Evolutionary conservation across 139 green algal species (phyloP).

Genomic region (Auxenochlorella pyrenoidosa): DNA sequence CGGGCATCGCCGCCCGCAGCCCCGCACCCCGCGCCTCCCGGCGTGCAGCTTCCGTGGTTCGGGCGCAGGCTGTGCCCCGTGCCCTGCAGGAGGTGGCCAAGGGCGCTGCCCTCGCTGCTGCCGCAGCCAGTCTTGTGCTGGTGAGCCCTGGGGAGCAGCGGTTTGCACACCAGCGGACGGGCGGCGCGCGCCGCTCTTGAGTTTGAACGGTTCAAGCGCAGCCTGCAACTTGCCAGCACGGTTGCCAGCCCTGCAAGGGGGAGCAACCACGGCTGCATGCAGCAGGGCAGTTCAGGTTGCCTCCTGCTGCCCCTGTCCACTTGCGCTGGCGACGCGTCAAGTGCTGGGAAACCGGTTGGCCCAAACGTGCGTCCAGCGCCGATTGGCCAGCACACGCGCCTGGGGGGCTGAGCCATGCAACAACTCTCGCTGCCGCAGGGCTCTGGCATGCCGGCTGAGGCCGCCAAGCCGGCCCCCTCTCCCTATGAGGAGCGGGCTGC

Average conservation of each 20-base stretch:
- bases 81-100: constrained; percentile 15
- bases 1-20: neutral
- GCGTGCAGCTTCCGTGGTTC: neutral
- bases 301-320: neutral
- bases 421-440: neutral
- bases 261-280: too few species aligned
- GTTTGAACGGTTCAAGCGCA: too few species aligned
- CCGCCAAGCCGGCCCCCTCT: constrained; percentile 7
- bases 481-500: neutral
- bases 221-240: too few species aligned
- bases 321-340: neutral
- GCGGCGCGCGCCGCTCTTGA: too few species aligned
- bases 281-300: neutral
- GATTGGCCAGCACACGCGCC: too few species aligned
- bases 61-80: neutral
- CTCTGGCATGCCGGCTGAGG: neutral
- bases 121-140: constrained; percentile 14
- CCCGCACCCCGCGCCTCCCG: neutral
- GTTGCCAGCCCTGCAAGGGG: too few species aligned
- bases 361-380: neutral
- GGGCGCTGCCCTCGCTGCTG: constrained; percentile 1
- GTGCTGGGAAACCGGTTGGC: too few species aligned
- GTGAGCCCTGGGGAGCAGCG: neutral
- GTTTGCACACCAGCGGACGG: too few species aligned
- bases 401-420: neutral